Evolutionary conservation across 116 monocot genomes (phyloP).

Genomic region (Cymodocea nodosa): DNA sequence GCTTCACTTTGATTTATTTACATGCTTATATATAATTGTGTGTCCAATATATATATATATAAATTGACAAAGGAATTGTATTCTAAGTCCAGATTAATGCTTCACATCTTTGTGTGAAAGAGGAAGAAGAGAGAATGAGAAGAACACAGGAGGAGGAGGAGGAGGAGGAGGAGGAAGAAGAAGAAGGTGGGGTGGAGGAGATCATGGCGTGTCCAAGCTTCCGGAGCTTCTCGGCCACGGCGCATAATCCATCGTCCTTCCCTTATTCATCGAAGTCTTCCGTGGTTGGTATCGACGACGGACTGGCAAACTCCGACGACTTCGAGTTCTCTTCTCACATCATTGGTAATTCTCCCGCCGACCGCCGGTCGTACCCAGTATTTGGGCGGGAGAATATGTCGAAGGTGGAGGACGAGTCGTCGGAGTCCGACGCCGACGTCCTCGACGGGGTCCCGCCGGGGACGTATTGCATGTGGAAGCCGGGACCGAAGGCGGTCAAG

Average conservation of each 20-base stretch:
- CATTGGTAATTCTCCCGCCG: neutral
- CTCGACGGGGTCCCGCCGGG: constrained; percentile 40
- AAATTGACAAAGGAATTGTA: too few species aligned
- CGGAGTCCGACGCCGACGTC: constrained; percentile 26
- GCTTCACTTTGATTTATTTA: too few species aligned
- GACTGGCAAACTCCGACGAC: neutral
- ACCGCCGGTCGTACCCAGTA: neutral
- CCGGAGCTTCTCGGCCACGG: neutral
- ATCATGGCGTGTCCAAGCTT: neutral
- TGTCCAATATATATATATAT: too few species aligned
- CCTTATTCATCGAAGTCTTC: neutral
- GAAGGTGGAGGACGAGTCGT: constrained; percentile 4
- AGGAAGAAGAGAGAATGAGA: neutral
- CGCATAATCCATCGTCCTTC: too few species aligned
- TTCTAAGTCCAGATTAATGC: too few species aligned
- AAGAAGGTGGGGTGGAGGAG: too few species aligned
- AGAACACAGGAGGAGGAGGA: neutral
- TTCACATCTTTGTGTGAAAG: too few species aligned
- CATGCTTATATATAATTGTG: too few species aligned
- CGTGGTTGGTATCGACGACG: neutral
- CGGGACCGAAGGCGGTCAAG: constrained; percentile 9
- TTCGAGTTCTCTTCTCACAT: constrained; percentile 32
- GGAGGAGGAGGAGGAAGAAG: neutral
- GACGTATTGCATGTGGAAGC: constrained; percentile 61
- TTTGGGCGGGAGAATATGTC: neutral